Evolutionary conservation across 257 asterid species (phyloP), one percentile per base, ranked within the genome.

Genomic region (Capsicum pubescens): DNA sequence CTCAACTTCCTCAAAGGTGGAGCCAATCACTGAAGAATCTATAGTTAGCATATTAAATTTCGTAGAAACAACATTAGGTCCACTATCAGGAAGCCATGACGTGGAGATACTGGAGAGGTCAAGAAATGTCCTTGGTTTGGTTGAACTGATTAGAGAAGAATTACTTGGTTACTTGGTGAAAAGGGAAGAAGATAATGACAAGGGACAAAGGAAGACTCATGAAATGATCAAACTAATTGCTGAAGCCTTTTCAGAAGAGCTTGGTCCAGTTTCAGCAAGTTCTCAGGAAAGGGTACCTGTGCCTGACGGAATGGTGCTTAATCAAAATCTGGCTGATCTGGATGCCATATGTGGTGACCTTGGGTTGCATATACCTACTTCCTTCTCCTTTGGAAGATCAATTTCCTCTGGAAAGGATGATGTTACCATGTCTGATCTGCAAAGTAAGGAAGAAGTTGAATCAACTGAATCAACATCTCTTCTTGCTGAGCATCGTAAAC

Each of bases 21-120:
- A 83, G 66, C 88, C 84, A 79, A 71, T 88, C 59, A 87, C 94
- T 26, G 87, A 81, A 83, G 92, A 93, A 87, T 89, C 93, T 80
- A 84, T 94, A 32, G 63, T 84, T 87, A 88, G 86, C 83, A 86
- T 96, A 71, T 85, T 93, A 71, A 90, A 90, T 88, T 90, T 96
- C 80, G 92, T 91, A 19, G 97, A 92, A 82, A 88, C 88, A 82
- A 90, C 91, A 83, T 88, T 94, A 92, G 91, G 90, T 50, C 95
- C 95, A 83, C 86, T 94, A 87, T 87, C 87, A 46, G 93, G 92
- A 82, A 90, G 97, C 87, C 90, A 90, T 86, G 99, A 94, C 78
- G 97, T 94, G 55, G 99, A 96, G 90, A 89, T 96, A 63, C 94
- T 88, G 82, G 99, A 96, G 89, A 91, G 99, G 87, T 97, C 93